Conservation (phyloP, 202 grass and related monocot species). For the Musa balbisiana region DNA sequence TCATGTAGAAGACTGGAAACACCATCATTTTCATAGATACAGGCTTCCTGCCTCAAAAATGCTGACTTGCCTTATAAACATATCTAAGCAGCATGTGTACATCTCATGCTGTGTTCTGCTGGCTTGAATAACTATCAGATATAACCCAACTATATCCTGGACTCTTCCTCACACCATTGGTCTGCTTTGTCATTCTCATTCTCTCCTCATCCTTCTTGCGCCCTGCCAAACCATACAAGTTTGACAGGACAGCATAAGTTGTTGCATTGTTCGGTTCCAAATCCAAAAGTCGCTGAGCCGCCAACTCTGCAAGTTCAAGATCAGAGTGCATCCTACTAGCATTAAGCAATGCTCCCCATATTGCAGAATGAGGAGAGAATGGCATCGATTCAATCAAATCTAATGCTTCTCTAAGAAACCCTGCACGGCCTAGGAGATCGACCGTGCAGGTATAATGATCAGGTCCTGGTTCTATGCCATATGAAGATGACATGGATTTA, state of each 20-base stretch:
- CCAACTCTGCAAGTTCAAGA: constrained; percentile 54
- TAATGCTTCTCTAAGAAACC: constrained; percentile 48
- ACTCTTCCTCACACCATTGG: constrained; percentile 40
- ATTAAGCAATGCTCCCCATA: constrained; percentile 56
- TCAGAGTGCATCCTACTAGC: constrained; percentile 56
- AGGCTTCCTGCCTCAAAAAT: not conserved
- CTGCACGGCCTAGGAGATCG: constrained; percentile 64
- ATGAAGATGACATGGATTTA: constrained; percentile 37
- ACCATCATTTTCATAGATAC: too few species aligned
- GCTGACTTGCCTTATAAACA: not conserved
- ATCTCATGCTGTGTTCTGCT: constrained; percentile 14
- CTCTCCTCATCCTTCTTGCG: constrained; percentile 38
- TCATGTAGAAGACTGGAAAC: too few species aligned
- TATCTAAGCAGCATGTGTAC: not conserved
- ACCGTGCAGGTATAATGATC: constrained; percentile 66
- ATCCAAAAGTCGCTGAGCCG: constrained; percentile 48
- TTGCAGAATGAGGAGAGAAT: constrained; percentile 34
- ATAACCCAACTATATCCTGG: constrained; percentile 54
- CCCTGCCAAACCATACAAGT: constrained; percentile 41
- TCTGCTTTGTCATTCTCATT: constrained; percentile 28
- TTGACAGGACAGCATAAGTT: constrained; percentile 44
- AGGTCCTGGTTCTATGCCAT: constrained; percentile 41
- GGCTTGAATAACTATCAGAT: constrained; percentile 24
- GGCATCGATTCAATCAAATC: constrained; percentile 54
- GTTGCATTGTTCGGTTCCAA: constrained; percentile 43